These are phyloP conservation scores for Rhizopogon rudus DNA, from an alignment of 768 basidiomycete species.

Conservation along the genomic window DNA sequence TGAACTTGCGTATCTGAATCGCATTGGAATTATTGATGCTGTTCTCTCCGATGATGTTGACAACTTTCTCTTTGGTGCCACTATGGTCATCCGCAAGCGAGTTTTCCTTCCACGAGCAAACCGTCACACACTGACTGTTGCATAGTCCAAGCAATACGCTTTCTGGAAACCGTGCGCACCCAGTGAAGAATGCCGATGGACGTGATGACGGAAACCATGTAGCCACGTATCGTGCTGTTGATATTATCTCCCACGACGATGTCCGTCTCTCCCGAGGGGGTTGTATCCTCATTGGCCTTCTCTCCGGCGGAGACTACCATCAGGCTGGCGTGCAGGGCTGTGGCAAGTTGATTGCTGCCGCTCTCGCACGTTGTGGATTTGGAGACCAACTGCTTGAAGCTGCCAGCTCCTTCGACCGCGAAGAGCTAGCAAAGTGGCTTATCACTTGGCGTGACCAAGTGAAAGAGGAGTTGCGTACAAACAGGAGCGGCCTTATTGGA, in stretches of 20 bases:
- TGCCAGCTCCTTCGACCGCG: slow-evolving; percentile 41
- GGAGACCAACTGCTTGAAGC: slow-evolving; percentile 65
- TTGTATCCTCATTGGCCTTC: slow-evolving; percentile 75
- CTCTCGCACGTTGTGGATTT: slow-evolving; percentile 77
- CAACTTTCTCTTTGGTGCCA: slow-evolving; percentile 86
- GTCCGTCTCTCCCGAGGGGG: slow-evolving; percentile 56
- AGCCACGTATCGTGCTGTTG: slow-evolving; percentile 32
- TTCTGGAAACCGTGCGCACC: slow-evolving; percentile 64
- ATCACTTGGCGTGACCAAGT: slow-evolving; percentile 59
- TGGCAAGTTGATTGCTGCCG: slow-evolving; percentile 68
- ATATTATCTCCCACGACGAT: slow-evolving; percentile 39
- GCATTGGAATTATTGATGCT: slow-evolving; percentile 78
- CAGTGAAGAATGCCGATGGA: slow-evolving; percentile 59
- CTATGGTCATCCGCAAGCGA: slow-evolving; percentile 80
- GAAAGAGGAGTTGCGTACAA: slow-evolving; percentile 60
- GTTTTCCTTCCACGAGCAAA: slow-evolving; percentile 5
- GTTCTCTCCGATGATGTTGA: slow-evolving; percentile 93
- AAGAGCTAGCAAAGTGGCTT: slow-evolving; percentile 49
- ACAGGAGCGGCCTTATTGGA: slow-evolving; percentile 58
- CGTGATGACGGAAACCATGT: slow-evolving; percentile 71
- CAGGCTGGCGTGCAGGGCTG: slow-evolving; percentile 63
- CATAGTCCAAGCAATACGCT: slow-evolving; percentile 65
- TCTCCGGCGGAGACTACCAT: slow-evolving; percentile 91
- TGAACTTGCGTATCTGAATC: slow-evolving; percentile 83
- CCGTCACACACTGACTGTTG: slow-evolving; percentile 4